Base-by-base conservation (phyloP, 192 early-diverging fungal genomes). In the Haplosporangium gracile region DNA sequence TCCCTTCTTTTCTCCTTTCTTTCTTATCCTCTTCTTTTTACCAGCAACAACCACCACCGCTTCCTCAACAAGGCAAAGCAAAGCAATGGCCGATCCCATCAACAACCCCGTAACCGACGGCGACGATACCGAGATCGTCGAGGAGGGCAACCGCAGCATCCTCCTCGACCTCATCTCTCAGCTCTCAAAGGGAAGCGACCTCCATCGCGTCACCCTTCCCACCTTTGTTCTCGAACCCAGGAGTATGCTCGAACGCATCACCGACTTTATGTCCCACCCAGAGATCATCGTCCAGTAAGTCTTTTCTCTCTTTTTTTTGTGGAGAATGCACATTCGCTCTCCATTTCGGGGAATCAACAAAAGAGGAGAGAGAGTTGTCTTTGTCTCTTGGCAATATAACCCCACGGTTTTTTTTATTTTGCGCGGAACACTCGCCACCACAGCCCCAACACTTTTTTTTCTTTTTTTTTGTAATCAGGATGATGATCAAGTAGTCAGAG, bases 211-310 rank as follows among this genome's bases (percentile, higher is more conserved):
- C 63, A 96, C 97, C 32, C 93, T 99, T 34, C 98, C 97, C 16
- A 97, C 97, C 22, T 99, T 99, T 92, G 94, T 99, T 4, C 92
- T 99, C 36, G 98, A 99, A 77, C 95, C 97, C 4, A 90, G 97
- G 39, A 96, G 95, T 85, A 97, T 98, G 91, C 92, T 97, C 47
- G 98, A 99, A 85, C 93, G 97, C 36, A 95, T 99, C n/a, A 97
- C 97, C n/a, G 97, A 99, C 89, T 99, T 99, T 91, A 97, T 98
- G 94, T 94, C 94, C 68, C 96, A 98, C 80, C 95, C 96, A 6
- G 95, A 98, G 68, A 85, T 97, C 80, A 85, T 97, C 32, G 88
- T 96, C 85, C 88, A 90, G 96, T 96, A 93, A 88, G 89, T 29
- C n/a, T 7, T n/a, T 15, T 45, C 15, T 38, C 32, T 74, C 7